phyloP scores from a whole-genome alignment of 2,329 filamentous ascomycete species.

The Penicillium sp. region DNA sequence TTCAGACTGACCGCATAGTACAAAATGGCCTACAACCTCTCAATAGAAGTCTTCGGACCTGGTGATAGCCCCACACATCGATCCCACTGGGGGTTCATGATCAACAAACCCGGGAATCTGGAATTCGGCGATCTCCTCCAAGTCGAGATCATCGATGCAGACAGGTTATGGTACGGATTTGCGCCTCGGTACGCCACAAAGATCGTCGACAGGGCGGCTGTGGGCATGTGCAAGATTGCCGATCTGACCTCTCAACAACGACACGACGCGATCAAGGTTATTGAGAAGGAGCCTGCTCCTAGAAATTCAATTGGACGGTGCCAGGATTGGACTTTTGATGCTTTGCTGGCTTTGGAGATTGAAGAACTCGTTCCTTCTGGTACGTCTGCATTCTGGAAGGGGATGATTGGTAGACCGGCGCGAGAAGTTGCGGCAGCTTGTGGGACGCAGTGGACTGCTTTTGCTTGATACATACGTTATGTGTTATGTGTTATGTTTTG shows the following conservation, averaged over 20 bases:
- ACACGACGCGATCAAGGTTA: conserved; percentile 18
- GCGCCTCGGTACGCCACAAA: conserved; percentile 23
- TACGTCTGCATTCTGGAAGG: conserved; percentile 29
- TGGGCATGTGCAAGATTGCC: conserved; percentile 24
- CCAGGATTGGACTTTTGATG: conserved; percentile 30
- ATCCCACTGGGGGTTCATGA: conserved; percentile 29
- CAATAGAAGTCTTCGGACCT: conserved; percentile 25
- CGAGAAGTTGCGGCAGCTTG: conserved; percentile 12
- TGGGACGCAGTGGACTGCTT: conserved; percentile 14
- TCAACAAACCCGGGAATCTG: conserved; percentile 18
- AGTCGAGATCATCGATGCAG: conserved; percentile 24
- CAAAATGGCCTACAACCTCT: conserved; percentile 21
- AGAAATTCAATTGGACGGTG: conserved; percentile 22
- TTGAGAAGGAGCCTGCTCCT: conserved; percentile 22
- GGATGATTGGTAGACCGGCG: conserved; percentile 20
- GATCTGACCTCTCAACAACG: conserved; percentile 20
- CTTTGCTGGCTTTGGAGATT: conserved; percentile 27
- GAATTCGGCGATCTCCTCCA: conserved; percentile 29
- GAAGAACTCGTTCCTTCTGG: conserved; percentile 27
- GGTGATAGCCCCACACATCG: conserved; percentile 25
- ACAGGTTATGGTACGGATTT: conserved; percentile 27
- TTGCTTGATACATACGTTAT: conserved; percentile 1
- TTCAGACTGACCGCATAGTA: neutral
- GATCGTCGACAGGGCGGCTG: conserved; percentile 23
- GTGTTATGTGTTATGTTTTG: neutral